phyloP scores from a whole-genome alignment of 1,284 basidiomycete species.

The Microbotryum lychnidis-dioicae region DNA sequence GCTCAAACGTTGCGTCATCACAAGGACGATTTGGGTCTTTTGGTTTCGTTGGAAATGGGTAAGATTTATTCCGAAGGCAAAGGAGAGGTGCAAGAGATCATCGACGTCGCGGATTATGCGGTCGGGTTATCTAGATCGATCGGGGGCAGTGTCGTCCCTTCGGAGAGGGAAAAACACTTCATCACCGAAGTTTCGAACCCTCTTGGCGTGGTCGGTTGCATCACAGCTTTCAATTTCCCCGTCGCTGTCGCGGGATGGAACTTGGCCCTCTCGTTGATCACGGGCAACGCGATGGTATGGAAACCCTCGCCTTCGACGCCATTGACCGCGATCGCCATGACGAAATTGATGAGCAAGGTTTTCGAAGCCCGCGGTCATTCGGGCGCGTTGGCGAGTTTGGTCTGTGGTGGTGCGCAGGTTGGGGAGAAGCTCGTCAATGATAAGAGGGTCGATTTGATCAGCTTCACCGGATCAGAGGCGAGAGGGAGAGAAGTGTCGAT shows the following conservation, averaged over 20 bases:
- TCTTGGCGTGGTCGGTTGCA: slow-evolving; percentile 70
- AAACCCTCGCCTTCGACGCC: slow-evolving; percentile 87
- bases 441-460: slow-evolving; percentile 58
- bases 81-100: slow-evolving; percentile 54
- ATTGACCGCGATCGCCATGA: slow-evolving; percentile 66
- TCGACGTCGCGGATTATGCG: slow-evolving; percentile 75
- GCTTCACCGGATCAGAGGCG: slow-evolving; percentile 86
- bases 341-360: slow-evolving; percentile 69
- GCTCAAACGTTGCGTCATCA: slow-evolving; percentile 69
- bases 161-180: slow-evolving; percentile 79
- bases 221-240: slow-evolving; percentile 89
- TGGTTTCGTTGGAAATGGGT: slow-evolving; percentile 65
- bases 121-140: slow-evolving; percentile 69
- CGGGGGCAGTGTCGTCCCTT: slow-evolving; percentile 68
- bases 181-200: slow-evolving; percentile 84
- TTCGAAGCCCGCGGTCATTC: slow-evolving; percentile 73
- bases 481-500: slow-evolving; percentile 76
- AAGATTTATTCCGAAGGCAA: slow-evolving; percentile 60
- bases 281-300: slow-evolving; percentile 90
- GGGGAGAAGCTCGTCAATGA: slow-evolving; percentile 72
- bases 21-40: slow-evolving; percentile 71
- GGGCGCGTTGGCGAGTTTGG: slow-evolving; percentile 70
- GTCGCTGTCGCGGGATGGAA: slow-evolving; percentile 68
- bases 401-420: slow-evolving; percentile 71
- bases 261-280: slow-evolving; percentile 74